Conservation (phyloP, 2,329 filamentous ascomycete species). For the Exophiala viscosa region DNA sequence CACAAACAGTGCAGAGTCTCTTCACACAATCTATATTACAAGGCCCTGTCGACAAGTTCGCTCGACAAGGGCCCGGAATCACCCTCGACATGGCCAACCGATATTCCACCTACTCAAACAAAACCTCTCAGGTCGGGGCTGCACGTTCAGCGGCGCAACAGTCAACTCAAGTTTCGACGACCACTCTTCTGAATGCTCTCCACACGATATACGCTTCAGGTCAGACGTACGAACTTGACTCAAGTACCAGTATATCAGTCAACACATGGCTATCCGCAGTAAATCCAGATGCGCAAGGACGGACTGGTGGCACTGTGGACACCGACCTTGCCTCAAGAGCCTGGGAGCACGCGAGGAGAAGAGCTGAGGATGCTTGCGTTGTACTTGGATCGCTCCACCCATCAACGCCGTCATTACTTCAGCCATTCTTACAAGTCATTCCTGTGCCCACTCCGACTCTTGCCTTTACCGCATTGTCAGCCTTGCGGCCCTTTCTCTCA, state of each 20-base stretch:
- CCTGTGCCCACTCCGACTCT: slow-evolving; percentile 73
- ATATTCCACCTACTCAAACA: slow-evolving; percentile 58
- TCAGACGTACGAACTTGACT: slow-evolving; percentile 81
- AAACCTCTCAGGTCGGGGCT: slow-evolving; percentile 58
- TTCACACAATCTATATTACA: not conserved
- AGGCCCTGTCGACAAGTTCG: slow-evolving; percentile 21
- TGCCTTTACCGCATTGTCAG: slow-evolving; percentile 74
- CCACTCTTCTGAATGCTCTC: slow-evolving; percentile 83
- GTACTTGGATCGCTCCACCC: slow-evolving; percentile 83
- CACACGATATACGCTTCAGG: slow-evolving; percentile 83
- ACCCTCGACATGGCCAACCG: slow-evolving; percentile 53
- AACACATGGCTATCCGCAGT: slow-evolving; percentile 91
- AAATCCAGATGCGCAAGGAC: slow-evolving; percentile 65
- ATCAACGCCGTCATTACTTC: slow-evolving; percentile 78
- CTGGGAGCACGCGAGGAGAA: slow-evolving; percentile 92
- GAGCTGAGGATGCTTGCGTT: slow-evolving; percentile 93
- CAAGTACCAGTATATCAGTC: slow-evolving; percentile 84
- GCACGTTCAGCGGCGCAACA: slow-evolving; percentile 60
- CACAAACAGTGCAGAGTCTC: not conserved
- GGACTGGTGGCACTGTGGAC: slow-evolving; percentile 75
- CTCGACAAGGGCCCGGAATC: slow-evolving; percentile 19
- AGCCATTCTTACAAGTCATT: slow-evolving; percentile 74
- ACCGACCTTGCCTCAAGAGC: slow-evolving; percentile 71
- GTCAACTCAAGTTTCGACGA: slow-evolving; percentile 80
- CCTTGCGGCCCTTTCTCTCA: slow-evolving; percentile 78